Conservation (phyloP, 2,329 filamentous ascomycete genomes). For the Talaromyces islandicus region DNA sequence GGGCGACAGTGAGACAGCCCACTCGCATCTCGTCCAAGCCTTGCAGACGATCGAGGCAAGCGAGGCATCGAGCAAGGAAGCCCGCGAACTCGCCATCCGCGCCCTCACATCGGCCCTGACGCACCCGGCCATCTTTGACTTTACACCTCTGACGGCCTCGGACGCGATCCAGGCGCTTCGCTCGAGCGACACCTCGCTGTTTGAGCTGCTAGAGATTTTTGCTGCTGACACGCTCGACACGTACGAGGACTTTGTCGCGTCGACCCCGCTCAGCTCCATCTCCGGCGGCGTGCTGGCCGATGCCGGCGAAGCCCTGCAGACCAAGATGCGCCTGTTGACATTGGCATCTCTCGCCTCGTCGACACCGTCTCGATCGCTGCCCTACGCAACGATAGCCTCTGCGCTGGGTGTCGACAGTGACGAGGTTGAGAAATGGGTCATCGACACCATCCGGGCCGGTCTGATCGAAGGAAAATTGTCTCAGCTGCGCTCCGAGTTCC, state of each 20-base stretch:
- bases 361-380: constrained; percentile 76
- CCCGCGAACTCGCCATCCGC: constrained; percentile 55
- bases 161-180: constrained; percentile 80
- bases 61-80: constrained; percentile 49
- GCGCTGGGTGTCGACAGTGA: constrained; percentile 74
- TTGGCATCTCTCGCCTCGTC: constrained; percentile 83
- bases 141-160: constrained; percentile 63
- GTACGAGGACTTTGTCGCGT: constrained; percentile 87
- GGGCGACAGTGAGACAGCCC: constrained; percentile 70
- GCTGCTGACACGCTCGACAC: constrained; percentile 90
- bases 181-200: constrained; percentile 76
- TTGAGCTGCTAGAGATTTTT: constrained; percentile 92
- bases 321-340: constrained; percentile 94
- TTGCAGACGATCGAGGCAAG: constrained; percentile 66
- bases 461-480: constrained; percentile 95
- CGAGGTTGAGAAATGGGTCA: constrained; percentile 97
- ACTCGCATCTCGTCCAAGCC: constrained; percentile 67
- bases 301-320: constrained; percentile 70
- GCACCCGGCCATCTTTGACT: constrained; percentile 63
- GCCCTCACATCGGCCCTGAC: constrained; percentile 63
- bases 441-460: constrained; percentile 92
- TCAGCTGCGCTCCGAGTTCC: constrained; percentile 85
- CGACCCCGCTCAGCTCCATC: constrained; percentile 48
- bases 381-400: constrained; percentile 78
- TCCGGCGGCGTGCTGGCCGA: constrained; percentile 79